phyloP scores from a whole-genome alignment of 148 eudicot genomes.

The Persicaria tinctoria region DNA sequence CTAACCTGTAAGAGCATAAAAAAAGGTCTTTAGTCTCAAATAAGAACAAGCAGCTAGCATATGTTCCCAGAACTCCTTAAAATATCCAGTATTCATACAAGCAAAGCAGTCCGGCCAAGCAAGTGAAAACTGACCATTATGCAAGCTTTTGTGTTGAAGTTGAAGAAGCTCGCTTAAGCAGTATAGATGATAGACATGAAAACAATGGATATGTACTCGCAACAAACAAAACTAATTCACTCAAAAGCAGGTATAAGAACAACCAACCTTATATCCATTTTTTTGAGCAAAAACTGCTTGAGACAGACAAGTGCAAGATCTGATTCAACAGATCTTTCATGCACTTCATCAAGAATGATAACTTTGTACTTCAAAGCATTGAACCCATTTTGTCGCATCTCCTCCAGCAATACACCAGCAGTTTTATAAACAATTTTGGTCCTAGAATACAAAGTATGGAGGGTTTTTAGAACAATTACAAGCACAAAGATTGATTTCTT shows the following conservation, averaged over 20 bases:
- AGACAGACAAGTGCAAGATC: slow-evolving; percentile 95
- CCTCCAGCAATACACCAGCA: slow-evolving; percentile 92
- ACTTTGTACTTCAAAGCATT: slow-evolving; percentile 86
- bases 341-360: slow-evolving; percentile 94
- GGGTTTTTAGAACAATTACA: neutral
- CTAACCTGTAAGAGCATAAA: slow-evolving; percentile 52
- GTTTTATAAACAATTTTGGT: slow-evolving; percentile 87
- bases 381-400: slow-evolving; percentile 82
- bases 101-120: neutral
- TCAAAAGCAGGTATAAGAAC: neutral
- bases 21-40: slow-evolving; percentile 2
- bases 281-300: slow-evolving; percentile 75
- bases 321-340: slow-evolving; percentile 97
- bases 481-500: neutral
- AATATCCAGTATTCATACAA: neutral
- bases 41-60: neutral
- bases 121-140: neutral
- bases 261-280: slow-evolving; percentile 59
- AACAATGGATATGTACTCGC: neutral
- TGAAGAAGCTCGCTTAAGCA: neutral
- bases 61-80: neutral
- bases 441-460: slow-evolving; percentile 25
- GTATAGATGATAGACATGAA: neutral
- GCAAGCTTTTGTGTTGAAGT: neutral
- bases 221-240: neutral